Percentiles rank a stretch among this genome's conserved stretches.
Evolutionary conservation across 163 green algal genomes (phyloP).

Genomic region (Scenedesmus sp.): DNA sequence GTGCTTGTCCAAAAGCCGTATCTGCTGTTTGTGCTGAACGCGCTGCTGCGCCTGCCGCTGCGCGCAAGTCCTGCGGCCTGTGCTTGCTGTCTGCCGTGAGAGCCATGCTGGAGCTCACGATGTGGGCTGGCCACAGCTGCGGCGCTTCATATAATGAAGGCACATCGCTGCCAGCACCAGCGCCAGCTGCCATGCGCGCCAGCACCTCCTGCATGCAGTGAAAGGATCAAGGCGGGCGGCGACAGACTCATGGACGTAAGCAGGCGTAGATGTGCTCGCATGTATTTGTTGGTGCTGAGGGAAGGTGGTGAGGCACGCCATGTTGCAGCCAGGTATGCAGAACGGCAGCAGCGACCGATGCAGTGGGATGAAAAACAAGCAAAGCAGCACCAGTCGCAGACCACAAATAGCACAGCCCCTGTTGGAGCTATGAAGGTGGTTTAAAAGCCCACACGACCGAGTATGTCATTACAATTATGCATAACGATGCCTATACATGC

Average conservation of each 20-base stretch:
- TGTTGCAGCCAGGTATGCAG: background rate
- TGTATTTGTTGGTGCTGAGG: too few relatives aligned
- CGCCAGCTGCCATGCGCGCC: slow-evolving; percentile 7
- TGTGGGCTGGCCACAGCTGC: slow-evolving; percentile 60
- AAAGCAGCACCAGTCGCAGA: background rate
- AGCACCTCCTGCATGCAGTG: slow-evolving; percentile 22
- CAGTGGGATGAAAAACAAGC: background rate
- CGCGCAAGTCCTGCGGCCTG: slow-evolving; percentile 79
- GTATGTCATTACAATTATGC: background rate
- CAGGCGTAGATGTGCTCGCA: too few relatives aligned
- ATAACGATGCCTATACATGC: background rate
- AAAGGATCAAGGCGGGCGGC: background rate
- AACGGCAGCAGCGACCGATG: background rate
- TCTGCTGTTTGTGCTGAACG: slow-evolving; percentile 1
- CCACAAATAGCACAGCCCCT: too few relatives aligned
- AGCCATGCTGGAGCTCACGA: slow-evolving; percentile 54
- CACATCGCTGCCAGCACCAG: background rate
- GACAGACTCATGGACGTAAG: background rate
- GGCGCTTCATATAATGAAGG: background rate
- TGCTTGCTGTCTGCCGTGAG: slow-evolving; percentile 69
- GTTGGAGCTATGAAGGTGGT: too few relatives aligned
- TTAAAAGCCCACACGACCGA: too few relatives aligned
- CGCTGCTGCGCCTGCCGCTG: background rate
- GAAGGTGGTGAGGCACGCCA: background rate
- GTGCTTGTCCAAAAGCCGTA: background rate